These are phyloP conservation scores for Trametes villosa DNA, from an alignment of 768 basidiomycete species.

Conservation along the genomic window DNA sequence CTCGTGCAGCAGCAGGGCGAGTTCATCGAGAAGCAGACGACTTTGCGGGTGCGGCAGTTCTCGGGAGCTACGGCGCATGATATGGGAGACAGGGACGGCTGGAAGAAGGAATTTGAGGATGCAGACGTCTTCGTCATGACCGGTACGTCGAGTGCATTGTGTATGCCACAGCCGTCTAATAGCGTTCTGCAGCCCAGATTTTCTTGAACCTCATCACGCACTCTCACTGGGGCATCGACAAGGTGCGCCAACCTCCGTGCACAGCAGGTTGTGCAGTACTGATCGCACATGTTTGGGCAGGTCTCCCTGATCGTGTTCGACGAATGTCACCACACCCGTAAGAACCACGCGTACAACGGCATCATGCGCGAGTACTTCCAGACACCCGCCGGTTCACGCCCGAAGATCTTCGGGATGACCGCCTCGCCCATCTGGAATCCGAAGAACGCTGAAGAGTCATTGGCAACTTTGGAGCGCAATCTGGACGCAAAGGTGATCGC, in stretches of 20 bases:
- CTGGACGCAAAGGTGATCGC: slow-evolving; percentile 76
- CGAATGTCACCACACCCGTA: slow-evolving; percentile 60
- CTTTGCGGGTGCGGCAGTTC: slow-evolving; percentile 68
- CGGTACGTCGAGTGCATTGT: slow-evolving; percentile 45
- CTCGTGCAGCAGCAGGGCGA: slow-evolving; percentile 83
- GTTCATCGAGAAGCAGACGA: slow-evolving; percentile 66
- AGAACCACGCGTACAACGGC: slow-evolving; percentile 60
- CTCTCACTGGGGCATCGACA: slow-evolving; percentile 76
- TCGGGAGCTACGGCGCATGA: slow-evolving; percentile 75
- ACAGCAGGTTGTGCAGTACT: not conserved
- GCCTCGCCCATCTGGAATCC: slow-evolving; percentile 88
- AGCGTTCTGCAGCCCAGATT: slow-evolving; percentile 63
- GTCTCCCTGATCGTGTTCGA: slow-evolving; percentile 61
- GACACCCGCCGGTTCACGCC: slow-evolving; percentile 47
- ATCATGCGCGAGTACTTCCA: slow-evolving; percentile 64
- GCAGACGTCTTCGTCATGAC: slow-evolving; percentile 88
- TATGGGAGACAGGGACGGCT: slow-evolving; percentile 65
- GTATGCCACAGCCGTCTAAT: not conserved
- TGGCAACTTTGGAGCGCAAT: slow-evolving; percentile 68
- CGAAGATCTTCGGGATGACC: slow-evolving; percentile 93
- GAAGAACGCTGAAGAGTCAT: slow-evolving; percentile 64
- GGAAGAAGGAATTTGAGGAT: slow-evolving; percentile 63
- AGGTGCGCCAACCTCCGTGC: slow-evolving; percentile 38
- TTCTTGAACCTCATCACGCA: slow-evolving; percentile 81
- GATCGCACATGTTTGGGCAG: slow-evolving; percentile 34